phyloP scores from a whole-genome alignment of 495 filamentous ascomycete genomes.

The Tirmania nivea region DNA sequence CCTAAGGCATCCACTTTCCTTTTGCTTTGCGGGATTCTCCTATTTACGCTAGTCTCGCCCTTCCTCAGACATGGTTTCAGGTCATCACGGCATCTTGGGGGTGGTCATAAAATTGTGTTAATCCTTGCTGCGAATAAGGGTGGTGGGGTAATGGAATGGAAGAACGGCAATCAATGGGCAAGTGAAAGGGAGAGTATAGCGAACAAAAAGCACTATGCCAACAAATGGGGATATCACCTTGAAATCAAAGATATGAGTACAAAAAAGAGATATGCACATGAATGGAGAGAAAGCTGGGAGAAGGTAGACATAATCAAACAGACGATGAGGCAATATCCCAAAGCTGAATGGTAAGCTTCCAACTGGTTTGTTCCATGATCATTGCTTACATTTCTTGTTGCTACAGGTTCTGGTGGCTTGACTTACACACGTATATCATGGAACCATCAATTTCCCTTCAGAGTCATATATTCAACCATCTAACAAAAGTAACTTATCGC shows the following conservation, averaged over 20 bases:
- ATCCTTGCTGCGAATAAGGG: slow-evolving; percentile 86
- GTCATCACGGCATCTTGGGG: slow-evolving; percentile 33
- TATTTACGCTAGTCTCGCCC: slow-evolving; percentile 12
- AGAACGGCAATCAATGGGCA: slow-evolving; percentile 91
- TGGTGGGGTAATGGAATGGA: slow-evolving; percentile 98
- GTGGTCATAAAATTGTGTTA: slow-evolving; percentile 78
- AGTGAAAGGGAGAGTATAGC: slow-evolving; percentile 88
- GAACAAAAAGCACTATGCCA: slow-evolving; percentile 78
- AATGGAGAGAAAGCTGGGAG: slow-evolving; percentile 98
- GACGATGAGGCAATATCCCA: slow-evolving; percentile 74
- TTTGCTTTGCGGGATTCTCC: slow-evolving; percentile 6
- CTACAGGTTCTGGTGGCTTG: slow-evolving; percentile 93
- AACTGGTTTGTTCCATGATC: neutral
- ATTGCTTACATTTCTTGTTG: neutral
- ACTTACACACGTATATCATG: slow-evolving; percentile 96
- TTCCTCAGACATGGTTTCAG: slow-evolving; percentile 8
- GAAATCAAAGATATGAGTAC: slow-evolving; percentile 96
- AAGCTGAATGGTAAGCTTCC: slow-evolving; percentile 69
- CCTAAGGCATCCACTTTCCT: slow-evolving; percentile 7
- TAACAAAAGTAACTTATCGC: slow-evolving; percentile 60
- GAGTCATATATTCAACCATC: slow-evolving; percentile 64
- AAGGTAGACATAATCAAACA: slow-evolving; percentile 91
- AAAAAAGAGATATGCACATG: slow-evolving; percentile 94
- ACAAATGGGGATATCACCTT: slow-evolving; percentile 81
- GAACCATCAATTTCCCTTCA: slow-evolving; percentile 82